Percentiles rank a stretch among this genome's conserved stretches.
Conservation (phyloP, 495 filamentous ascomycete species). For the Penicillium dipodomyicola region DNA sequence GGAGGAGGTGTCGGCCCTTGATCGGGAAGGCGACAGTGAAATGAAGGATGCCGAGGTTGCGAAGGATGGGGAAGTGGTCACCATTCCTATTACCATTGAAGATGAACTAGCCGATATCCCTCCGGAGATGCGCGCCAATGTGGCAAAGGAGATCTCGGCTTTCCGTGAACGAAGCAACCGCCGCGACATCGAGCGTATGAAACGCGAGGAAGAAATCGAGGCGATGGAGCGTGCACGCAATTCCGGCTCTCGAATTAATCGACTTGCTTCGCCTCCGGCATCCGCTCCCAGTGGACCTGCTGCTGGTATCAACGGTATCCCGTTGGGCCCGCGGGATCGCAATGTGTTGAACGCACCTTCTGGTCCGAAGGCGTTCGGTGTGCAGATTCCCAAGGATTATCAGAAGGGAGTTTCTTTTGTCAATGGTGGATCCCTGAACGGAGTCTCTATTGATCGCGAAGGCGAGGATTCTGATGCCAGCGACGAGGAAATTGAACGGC, state of each 20-base stretch:
- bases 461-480: slow-evolving; percentile 88
- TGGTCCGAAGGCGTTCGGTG: slow-evolving; percentile 71
- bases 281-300: slow-evolving; percentile 70
- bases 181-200: slow-evolving; percentile 82
- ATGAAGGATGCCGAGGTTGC: slow-evolving; percentile 66
- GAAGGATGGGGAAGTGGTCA: slow-evolving; percentile 74
- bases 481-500: slow-evolving; percentile 79
- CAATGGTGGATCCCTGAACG: slow-evolving; percentile 72
- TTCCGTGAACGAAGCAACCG: slow-evolving; percentile 88
- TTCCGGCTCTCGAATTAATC: slow-evolving; percentile 59
- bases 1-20: slow-evolving; percentile 47
- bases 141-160: slow-evolving; percentile 88
- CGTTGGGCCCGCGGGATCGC: slow-evolving; percentile 75
- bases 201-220: slow-evolving; percentile 88
- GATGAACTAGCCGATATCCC: slow-evolving; percentile 96
- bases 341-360: slow-evolving; percentile 72
- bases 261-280: slow-evolving; percentile 65
- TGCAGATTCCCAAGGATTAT: slow-evolving; percentile 72
- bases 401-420: slow-evolving; percentile 84
- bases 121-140: slow-evolving; percentile 93
- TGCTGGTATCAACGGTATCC: slow-evolving; percentile 76
- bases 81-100: slow-evolving; percentile 83
- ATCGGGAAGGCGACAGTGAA: slow-evolving; percentile 64
- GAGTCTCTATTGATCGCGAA: slow-evolving; percentile 60
- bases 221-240: slow-evolving; percentile 77